Base-by-base conservation (phyloP, 208 protist genomes). In the Crithidia mellificae region DNA sequence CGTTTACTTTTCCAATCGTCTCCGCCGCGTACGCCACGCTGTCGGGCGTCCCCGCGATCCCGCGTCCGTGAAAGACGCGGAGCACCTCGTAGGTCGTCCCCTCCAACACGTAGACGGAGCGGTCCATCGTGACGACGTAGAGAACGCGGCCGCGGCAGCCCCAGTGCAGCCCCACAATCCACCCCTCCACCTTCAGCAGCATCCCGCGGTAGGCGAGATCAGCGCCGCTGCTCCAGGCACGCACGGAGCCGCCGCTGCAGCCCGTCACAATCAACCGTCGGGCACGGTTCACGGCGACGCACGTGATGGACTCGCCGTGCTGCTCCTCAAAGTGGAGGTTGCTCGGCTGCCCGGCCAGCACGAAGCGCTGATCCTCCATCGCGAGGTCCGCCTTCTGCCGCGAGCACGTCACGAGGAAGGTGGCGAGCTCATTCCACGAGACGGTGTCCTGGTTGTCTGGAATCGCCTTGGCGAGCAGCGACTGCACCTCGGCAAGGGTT, bases 151-250 rank as follows among this genome's bases (percentile, higher is more conserved):
- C 63, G 39, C 64, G 49, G 44, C 78, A 69, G 19, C 75, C 77
- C 68, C 72, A 92, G 64, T 92, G 86, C 52, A 94, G 70, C n/a
- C 89, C 89, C 8, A 84, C 76, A 51, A 94, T 82, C 89, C 89
- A 94, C 54, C 72, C 77, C 6, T 83, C 77, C 47, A 68, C 72
- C 49, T 80, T 59, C 30, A 92, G 86, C 41, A 94, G 56, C 49
- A 94, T 44, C 36, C 89, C 86, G 44, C 84, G 78, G 63, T 81
- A 80, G 15, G 34, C 24, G 24, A 94, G 69, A 46, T 75, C 69
- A 49, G 38, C 83, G 30, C 72, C 72, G 6, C 80, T 62, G 53
- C 75, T 77, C 89, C 89, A 94, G 25, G 82, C 86, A 1, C 80
- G 89, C 55, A 94, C 89, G 2, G 73, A 82, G n/a, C 89, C 89